A percentile compares a stretch with the other conserved stretches of the same genome.
phyloP scores from a whole-genome alignment of 1,284 basidiomycete species.

The Mycosarcoma mackinlayi region DNA sequence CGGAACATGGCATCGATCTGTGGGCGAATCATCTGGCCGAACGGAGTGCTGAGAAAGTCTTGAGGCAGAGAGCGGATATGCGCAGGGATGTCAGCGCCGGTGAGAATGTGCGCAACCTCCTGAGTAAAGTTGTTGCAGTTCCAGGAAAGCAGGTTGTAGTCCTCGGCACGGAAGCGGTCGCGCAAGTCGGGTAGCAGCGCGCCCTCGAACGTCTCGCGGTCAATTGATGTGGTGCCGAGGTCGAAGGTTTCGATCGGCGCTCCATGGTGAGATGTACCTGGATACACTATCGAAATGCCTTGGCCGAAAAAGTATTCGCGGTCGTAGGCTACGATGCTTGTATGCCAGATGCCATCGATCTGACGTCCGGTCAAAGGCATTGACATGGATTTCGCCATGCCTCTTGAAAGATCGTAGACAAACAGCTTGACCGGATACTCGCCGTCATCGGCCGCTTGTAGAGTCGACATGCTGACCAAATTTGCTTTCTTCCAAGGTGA shows the following conservation, averaged over 20 bases:
- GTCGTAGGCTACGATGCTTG: conserved; percentile 84
- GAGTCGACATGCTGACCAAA: conserved; percentile 7
- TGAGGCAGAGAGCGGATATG: conserved; percentile 72
- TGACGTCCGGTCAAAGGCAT: conserved; percentile 79
- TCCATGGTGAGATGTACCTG: conserved; percentile 73
- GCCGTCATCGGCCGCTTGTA: conserved; percentile 11
- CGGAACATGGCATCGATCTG: conserved; percentile 76
- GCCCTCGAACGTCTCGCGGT: conserved; percentile 79
- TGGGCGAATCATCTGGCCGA: conserved; percentile 84
- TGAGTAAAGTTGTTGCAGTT: conserved; percentile 77
- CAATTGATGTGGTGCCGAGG: conserved; percentile 83
- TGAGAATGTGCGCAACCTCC: conserved; percentile 71
- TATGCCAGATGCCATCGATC: conserved; percentile 73
- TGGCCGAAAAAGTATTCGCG: conserved; percentile 89
- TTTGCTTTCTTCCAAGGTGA: not conserved
- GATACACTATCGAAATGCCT: conserved; percentile 77
- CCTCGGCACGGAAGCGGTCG: conserved; percentile 79
- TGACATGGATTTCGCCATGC: conserved; percentile 81
- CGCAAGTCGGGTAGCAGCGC: conserved; percentile 82
- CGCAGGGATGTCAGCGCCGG: conserved; percentile 60
- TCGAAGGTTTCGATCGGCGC: conserved; percentile 79
- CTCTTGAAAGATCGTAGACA: conserved; percentile 88
- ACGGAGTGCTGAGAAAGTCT: conserved; percentile 89
- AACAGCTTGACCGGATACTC: conserved; percentile 73
- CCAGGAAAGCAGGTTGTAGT: conserved; percentile 81